A percentile compares a stretch with the other conserved stretches of the same genome.
phyloP scores from a whole-genome alignment of 192 early-diverging fungal species.

The Dimargaris cristalligena region DNA sequence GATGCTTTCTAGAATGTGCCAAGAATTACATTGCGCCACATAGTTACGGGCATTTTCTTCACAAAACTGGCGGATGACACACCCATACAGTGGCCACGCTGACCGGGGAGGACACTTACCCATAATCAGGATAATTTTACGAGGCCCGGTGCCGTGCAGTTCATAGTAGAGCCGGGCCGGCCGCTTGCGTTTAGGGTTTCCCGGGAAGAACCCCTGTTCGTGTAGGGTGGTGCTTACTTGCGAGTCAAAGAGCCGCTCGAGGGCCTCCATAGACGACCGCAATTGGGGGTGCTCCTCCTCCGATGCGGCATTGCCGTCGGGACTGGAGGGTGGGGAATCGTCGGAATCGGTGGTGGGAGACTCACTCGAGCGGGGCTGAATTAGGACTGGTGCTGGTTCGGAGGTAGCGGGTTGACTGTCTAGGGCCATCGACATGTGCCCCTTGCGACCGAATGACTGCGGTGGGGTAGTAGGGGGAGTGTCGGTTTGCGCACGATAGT shows the following conservation, averaged over 20 bases:
- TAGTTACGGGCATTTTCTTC: too few relatives aligned
- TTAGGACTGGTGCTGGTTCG: background rate
- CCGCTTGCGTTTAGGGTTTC: conserved; percentile 11
- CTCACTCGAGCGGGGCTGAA: background rate
- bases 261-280: conserved; percentile 6
- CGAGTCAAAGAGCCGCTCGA: background rate
- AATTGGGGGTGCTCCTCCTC: background rate
- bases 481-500: background rate
- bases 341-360: background rate
- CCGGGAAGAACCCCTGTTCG: background rate
- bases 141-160: conserved; percentile 50
- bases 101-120: conserved; percentile 14
- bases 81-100: too few relatives aligned
- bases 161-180: conserved; percentile 62
- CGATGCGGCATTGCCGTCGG: background rate
- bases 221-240: background rate
- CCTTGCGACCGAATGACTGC: too few relatives aligned
- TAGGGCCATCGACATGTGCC: too few relatives aligned
- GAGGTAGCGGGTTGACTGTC: conserved; percentile 1
- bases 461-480: background rate
- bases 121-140: conserved; percentile 58
- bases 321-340: too few relatives aligned
- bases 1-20: too few relatives aligned
- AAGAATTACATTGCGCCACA: too few relatives aligned
- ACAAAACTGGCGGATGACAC: too few relatives aligned